Conservation (phyloP, 2,329 filamentous ascomycete genomes). For the Nemania bipapillata region DNA sequence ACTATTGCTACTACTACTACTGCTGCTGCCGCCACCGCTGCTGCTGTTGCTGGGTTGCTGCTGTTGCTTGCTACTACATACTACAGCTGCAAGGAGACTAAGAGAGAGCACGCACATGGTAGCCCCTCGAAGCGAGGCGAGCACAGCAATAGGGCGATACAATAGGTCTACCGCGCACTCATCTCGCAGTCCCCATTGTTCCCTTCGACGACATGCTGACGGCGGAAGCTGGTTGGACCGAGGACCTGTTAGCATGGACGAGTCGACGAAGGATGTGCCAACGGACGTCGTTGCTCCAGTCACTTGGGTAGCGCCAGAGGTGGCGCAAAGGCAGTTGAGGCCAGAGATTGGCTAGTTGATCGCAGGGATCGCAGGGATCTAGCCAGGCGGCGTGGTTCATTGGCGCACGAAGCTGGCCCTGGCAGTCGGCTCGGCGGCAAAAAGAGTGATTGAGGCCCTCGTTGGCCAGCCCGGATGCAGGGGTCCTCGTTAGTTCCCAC, state of each 20-base stretch:
- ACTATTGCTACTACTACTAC: no score
- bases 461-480: conserved; percentile 45
- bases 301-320: conserved; percentile 49
- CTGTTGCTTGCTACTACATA: no score
- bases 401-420: conserved; percentile 47
- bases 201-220: conserved; percentile 40
- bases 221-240: conserved; percentile 50
- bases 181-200: conserved; percentile 41
- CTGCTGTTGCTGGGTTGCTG: no score
- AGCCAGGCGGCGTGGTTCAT: conserved; percentile 44
- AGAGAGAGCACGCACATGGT: conserved; percentile 27
- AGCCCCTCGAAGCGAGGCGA: conserved; percentile 37
- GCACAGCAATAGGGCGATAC: conserved; percentile 24
- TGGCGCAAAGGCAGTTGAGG: conserved; percentile 54
- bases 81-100: conserved; percentile 32
- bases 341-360: conserved; percentile 42
- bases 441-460: conserved; percentile 47
- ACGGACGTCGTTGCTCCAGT: conserved; percentile 51
- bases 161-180: conserved; percentile 26
- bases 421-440: conserved; percentile 51
- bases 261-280: conserved; percentile 44
- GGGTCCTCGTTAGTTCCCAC: conserved; percentile 37
- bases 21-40: no score
- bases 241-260: conserved; percentile 41
- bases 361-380: conserved; percentile 19